phyloP scores from a whole-genome alignment of 2,329 filamentous ascomycete genomes.

The Helicocarpus griseus region DNA sequence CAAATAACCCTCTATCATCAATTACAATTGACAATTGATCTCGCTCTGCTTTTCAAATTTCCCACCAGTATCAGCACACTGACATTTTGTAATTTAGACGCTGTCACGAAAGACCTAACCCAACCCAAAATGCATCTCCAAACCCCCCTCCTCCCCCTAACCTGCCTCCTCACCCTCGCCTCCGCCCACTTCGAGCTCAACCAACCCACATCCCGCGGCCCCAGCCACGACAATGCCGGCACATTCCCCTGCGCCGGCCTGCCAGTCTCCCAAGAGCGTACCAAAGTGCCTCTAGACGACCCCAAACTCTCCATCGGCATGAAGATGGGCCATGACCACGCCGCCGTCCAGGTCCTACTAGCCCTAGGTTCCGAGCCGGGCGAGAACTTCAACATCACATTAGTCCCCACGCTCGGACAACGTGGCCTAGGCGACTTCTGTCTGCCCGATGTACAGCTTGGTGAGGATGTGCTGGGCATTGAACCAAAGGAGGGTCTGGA shows the following conservation, averaged over 20 bases:
- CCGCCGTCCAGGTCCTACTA: constrained; percentile 45
- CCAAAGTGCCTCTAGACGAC: constrained; percentile 39
- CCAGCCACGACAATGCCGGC: constrained; percentile 37
- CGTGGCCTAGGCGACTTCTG: constrained; percentile 57
- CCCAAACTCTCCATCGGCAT: constrained; percentile 42
- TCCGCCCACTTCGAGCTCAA: constrained; percentile 48
- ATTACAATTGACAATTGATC: not conserved
- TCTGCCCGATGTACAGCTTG: constrained; percentile 45
- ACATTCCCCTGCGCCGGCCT: constrained; percentile 44
- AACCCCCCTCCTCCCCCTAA: constrained; percentile 33
- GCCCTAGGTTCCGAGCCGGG: constrained; percentile 43
- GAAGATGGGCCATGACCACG: constrained; percentile 43
- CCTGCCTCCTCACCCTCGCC: constrained; percentile 35
- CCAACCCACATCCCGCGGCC: constrained; percentile 44
- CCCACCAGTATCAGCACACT: not conserved
- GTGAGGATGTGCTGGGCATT: constrained; percentile 25
- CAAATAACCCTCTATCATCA: not conserved
- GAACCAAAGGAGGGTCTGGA: constrained; percentile 50
- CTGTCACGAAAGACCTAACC: not conserved
- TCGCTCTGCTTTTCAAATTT: not conserved
- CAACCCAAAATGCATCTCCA: constrained; percentile 18
- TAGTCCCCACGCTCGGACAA: constrained; percentile 52
- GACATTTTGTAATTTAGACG: not conserved
- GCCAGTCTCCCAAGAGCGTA: constrained; percentile 36
- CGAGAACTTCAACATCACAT: constrained; percentile 59